Percentiles rank a stretch among this genome's conserved stretches.
phyloP scores from a whole-genome alignment of 2,329 filamentous ascomycete species.

The Nothopassalora personata region DNA sequence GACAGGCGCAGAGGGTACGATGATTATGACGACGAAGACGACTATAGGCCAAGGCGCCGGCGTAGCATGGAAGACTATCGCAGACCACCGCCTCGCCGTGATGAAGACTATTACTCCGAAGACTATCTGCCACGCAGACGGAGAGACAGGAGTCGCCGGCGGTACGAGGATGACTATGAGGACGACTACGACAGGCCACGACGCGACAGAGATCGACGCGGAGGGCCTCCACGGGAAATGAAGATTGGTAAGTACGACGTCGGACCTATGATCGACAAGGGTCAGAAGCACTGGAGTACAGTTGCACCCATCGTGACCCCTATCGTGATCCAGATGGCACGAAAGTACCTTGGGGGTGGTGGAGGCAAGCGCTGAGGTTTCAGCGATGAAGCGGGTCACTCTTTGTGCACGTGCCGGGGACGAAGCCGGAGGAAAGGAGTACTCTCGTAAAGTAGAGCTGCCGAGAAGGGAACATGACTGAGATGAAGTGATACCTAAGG shows the following conservation, averaged over 20 bases:
- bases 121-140: constrained; percentile 7
- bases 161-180: constrained; percentile 21
- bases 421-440: background rate
- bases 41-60: constrained; percentile 16
- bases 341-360: constrained; percentile 16
- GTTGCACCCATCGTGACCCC: constrained; percentile 31
- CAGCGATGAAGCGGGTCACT: background rate
- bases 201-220: constrained; percentile 13
- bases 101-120: constrained; percentile 24
- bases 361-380: constrained; percentile 4
- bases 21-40: constrained; percentile 20
- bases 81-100: constrained; percentile 17
- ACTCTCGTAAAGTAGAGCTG: background rate
- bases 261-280: constrained; percentile 30
- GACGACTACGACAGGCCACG: constrained; percentile 20
- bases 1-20: constrained; percentile 19
- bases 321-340: constrained; percentile 18
- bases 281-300: constrained; percentile 31
- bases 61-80: constrained; percentile 19
- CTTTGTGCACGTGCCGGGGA: background rate
- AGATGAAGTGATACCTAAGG: constrained; percentile 3
- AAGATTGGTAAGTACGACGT: constrained; percentile 32
- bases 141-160: constrained; percentile 13
- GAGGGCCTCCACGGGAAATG: constrained; percentile 24
- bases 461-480: background rate